These are phyloP conservation scores for Xylariaceae sp. DNA, from an alignment of 2,329 filamentous ascomycete genomes.

Conservation along the genomic window DNA sequence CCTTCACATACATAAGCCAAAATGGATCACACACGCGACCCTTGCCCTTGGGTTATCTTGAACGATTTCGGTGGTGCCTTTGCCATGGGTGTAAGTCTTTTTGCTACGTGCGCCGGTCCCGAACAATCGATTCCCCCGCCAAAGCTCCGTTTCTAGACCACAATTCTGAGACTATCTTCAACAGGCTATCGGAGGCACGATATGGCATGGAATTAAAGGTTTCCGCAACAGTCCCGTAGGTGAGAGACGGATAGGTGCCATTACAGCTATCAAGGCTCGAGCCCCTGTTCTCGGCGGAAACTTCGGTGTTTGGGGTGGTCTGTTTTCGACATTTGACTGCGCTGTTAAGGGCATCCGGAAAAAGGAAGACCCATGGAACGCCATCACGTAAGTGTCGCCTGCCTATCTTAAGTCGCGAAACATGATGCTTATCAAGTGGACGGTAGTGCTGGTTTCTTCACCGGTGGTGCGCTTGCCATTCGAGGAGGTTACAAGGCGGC, in stretches of 20 bases:
- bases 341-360: slow-evolving; percentile 87
- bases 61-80: slow-evolving; percentile 98
- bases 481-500: slow-evolving; percentile 88
- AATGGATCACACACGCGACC: slow-evolving; percentile 96
- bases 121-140: not conserved
- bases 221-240: slow-evolving; percentile 86
- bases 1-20: slow-evolving; percentile 7
- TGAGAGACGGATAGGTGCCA: slow-evolving; percentile 88
- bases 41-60: slow-evolving; percentile 92
- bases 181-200: slow-evolving; percentile 31
- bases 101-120: not conserved
- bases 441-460: slow-evolving; percentile 81
- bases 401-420: not conserved
- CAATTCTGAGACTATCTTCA: not conserved
- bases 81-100: slow-evolving; percentile 77
- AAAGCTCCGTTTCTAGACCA: too few species aligned
- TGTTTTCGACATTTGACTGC: slow-evolving; percentile 96
- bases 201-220: slow-evolving; percentile 57
- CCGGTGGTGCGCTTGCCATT: slow-evolving; percentile 84
- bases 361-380: slow-evolving; percentile 98
- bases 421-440: not conserved
- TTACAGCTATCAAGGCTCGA: slow-evolving; percentile 96
- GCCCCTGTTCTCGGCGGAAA: slow-evolving; percentile 95
- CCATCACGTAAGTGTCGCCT: slow-evolving; percentile 54
- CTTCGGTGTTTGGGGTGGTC: slow-evolving; percentile 94